Evolutionary conservation across 2,329 filamentous ascomycete species (phyloP).

Genomic region (Epichloe bromicola): DNA sequence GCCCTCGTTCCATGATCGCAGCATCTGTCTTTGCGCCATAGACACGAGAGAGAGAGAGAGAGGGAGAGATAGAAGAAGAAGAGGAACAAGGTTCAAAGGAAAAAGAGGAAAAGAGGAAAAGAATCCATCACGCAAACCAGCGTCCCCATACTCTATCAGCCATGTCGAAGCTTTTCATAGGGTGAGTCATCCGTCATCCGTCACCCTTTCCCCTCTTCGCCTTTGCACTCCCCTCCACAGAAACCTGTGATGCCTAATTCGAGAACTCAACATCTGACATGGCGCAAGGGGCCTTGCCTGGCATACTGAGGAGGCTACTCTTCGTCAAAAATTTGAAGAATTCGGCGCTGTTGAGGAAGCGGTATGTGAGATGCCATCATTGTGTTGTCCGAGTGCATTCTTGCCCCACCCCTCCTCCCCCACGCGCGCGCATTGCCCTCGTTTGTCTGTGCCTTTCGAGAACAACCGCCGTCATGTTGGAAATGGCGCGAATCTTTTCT

Average conservation of each 20-base stretch:
- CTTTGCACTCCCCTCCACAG: neutral
- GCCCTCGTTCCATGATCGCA: neutral
- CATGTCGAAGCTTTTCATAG: constrained; percentile 94
- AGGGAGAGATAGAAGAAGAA: too few relatives aligned
- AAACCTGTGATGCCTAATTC: neutral
- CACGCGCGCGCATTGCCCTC: neutral
- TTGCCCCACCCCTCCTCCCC: neutral
- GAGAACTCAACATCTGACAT: constrained; percentile 9
- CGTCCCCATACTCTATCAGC: constrained; percentile 12
- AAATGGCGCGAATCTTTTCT: constrained; percentile 9
- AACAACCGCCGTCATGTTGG: neutral
- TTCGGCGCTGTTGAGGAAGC: constrained; percentile 90
- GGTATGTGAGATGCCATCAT: constrained; percentile 43
- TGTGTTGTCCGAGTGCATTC: neutral
- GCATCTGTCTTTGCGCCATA: neutral
- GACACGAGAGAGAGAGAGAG: constrained; percentile 3
- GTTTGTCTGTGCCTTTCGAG: neutral
- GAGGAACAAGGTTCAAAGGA: too few relatives aligned
- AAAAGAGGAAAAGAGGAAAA: neutral
- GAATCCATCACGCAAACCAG: neutral
- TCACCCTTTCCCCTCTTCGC: neutral
- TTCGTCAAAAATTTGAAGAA: constrained; percentile 85
- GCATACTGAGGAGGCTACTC: constrained; percentile 85
- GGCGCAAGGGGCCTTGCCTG: constrained; percentile 75
- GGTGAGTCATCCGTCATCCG: constrained; percentile 42